These are phyloP conservation scores for Osmanthus fragrans DNA, from an alignment of 257 asterid genomes.

Conservation along the genomic window DNA sequence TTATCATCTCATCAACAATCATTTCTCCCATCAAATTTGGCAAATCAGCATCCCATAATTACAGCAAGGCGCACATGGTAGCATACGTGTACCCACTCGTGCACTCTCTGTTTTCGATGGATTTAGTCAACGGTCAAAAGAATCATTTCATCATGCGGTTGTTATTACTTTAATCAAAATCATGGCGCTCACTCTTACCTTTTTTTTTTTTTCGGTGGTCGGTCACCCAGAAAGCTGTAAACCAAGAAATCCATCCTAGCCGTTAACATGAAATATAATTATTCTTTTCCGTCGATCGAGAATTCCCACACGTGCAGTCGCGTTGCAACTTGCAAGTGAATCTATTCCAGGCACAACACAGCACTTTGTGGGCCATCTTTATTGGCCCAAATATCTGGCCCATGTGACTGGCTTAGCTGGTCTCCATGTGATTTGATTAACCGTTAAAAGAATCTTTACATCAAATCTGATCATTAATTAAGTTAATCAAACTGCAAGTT, in stretches of 20 bases:
- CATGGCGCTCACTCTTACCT: background rate
- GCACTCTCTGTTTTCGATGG: background rate
- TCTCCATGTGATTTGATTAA: constrained; percentile 35
- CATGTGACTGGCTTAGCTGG: constrained; percentile 44
- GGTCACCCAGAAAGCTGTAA: background rate
- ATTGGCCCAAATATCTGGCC: constrained; percentile 29
- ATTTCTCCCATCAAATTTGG: no score
- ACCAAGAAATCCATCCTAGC: background rate
- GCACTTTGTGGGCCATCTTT: constrained; percentile 27
- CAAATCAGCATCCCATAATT: background rate
- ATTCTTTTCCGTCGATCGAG: background rate
- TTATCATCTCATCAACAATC: no score
- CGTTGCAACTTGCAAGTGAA: constrained; percentile 28
- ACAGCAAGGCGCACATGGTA: background rate
- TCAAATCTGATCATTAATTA: background rate
- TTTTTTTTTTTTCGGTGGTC: background rate
- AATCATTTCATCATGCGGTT: background rate
- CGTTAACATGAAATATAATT: background rate
- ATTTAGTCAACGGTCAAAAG: background rate
- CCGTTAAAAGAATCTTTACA: constrained; percentile 24
- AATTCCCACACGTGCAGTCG: background rate
- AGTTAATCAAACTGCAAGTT: constrained; percentile 15
- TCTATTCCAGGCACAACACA: constrained; percentile 21
- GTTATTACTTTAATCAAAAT: background rate
- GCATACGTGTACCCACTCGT: constrained; percentile 6